Evolutionary conservation across 371 early-diverging fungal genomes (phyloP).

Genomic region (Mortierella polycephala): DNA sequence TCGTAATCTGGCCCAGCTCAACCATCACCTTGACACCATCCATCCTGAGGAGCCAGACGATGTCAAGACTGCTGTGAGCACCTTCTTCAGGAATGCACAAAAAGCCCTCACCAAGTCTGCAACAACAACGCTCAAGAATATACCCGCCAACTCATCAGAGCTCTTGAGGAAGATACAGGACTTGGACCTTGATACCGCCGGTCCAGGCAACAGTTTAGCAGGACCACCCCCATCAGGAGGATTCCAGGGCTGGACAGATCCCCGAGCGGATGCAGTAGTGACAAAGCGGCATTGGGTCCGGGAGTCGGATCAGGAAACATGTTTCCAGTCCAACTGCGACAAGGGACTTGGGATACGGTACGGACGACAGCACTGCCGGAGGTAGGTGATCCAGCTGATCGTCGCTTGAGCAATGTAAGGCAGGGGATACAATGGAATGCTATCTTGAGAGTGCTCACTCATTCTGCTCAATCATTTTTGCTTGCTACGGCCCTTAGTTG

Average conservation of each 20-base stretch:
- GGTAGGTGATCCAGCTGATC: conserved; percentile 22
- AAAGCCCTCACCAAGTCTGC: conserved; percentile 48
- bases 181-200: conserved; percentile 37
- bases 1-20: conserved; percentile 43
- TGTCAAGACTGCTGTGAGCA: conserved; percentile 44
- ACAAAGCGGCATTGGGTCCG: conserved; percentile 48
- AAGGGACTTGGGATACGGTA: conserved; percentile 40
- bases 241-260: conserved; percentile 50
- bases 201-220: conserved; percentile 35
- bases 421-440: too few species aligned
- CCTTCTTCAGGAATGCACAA: conserved; percentile 47
- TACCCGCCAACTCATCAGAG: conserved; percentile 54
- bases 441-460: background rate
- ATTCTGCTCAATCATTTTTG: background rate
- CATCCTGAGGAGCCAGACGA: conserved; percentile 52
- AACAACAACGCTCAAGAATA: conserved; percentile 52
- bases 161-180: conserved; percentile 53
- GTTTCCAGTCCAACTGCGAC: conserved; percentile 36
- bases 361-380: conserved; percentile 55
- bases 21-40: conserved; percentile 43
- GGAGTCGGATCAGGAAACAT: conserved; percentile 37
- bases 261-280: conserved; percentile 40
- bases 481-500: conserved; percentile 62
- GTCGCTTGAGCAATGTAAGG: too few species aligned
- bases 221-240: conserved; percentile 38